Base-by-base conservation (phyloP, 2,329 filamentous ascomycete genomes). In the Penicillium sp. region DNA sequence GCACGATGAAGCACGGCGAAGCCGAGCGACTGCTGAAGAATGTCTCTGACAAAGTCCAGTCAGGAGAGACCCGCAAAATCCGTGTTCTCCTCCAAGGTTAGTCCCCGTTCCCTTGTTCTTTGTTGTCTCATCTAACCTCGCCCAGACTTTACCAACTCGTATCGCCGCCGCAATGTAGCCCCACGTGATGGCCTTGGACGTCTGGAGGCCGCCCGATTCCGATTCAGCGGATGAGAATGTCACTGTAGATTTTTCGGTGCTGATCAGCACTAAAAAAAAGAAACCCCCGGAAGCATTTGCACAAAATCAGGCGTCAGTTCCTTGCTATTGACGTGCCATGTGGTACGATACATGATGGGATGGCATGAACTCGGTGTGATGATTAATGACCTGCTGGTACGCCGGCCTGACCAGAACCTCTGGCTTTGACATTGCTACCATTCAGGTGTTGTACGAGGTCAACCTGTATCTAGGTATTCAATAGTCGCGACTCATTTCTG, bases 111-210 rank as follows among this genome's bases (percentile, higher is more conserved):
- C 21, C 21, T 23, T 23, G 21, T n/a, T 33, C 15, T 55, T 19
- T 3, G 13, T 50, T 35, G 7, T 17, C 1, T 42, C 25, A 21
- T 53, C 43, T 60, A 57, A 50, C 41, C 25, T 15, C 17, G 3
- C 39, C 13, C 55, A 78, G 96, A 99, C 76, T 99, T 99, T 73
- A 97, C 94, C 25, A 96, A 93, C 73, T 90, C 88, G 31, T 99
- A 99, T 75, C 86, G 96, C 50, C 84, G 96, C 70, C 85, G 96
- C 61, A 97, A 99, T 70, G 90, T 99, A 47, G 93, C 94, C n/a
- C 94, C 94, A 7, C 82, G 93, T 60, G 93, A 97, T 72, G 93
- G 93, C 0, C 80, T 97, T 42, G 93, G 93, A 4, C 84, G 91
- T 70, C 79, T 97, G 57, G 92, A 96, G 77, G 91, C 92, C 25